Evolutionary conservation across 2,329 filamentous ascomycete species (phyloP).

Genomic region (Pseudogymnoascus sp.): DNA sequence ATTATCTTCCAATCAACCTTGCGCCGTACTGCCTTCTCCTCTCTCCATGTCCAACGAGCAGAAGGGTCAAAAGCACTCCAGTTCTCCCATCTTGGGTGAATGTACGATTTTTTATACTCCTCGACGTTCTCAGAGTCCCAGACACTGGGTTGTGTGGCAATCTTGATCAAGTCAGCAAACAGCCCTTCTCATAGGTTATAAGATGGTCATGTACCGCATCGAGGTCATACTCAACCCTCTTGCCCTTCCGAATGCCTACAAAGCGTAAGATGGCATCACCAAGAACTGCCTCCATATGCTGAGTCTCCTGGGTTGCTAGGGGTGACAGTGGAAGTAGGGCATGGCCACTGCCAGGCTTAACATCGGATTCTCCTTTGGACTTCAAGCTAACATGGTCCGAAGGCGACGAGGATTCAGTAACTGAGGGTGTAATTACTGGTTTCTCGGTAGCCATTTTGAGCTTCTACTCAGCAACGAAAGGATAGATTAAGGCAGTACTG

Average conservation of each 20-base stretch:
- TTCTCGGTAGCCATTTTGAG: neutral
- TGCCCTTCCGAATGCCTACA: neutral
- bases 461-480: neutral
- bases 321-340: neutral
- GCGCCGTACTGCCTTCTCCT: slow-evolving; percentile 22
- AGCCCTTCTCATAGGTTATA: neutral
- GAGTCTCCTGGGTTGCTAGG: neutral
- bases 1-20: slow-evolving; percentile 29
- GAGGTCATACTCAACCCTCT: neutral
- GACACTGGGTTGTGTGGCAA: neutral
- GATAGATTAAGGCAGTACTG: neutral
- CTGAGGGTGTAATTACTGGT: neutral
- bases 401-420: neutral
- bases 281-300: neutral
- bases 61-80: slow-evolving; percentile 22
- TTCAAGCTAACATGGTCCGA: neutral
- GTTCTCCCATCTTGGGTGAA: slow-evolving; percentile 21
- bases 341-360: neutral
- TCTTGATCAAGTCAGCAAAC: neutral
- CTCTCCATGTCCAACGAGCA: slow-evolving; percentile 23
- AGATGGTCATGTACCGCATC: neutral
- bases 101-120: slow-evolving; percentile 16
- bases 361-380: neutral
- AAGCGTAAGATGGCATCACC: neutral
- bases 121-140: slow-evolving; percentile 9